Evolutionary conservation across 2,329 filamentous ascomycete species (phyloP).

Genomic region (Sarocladiaceae sp.): DNA sequence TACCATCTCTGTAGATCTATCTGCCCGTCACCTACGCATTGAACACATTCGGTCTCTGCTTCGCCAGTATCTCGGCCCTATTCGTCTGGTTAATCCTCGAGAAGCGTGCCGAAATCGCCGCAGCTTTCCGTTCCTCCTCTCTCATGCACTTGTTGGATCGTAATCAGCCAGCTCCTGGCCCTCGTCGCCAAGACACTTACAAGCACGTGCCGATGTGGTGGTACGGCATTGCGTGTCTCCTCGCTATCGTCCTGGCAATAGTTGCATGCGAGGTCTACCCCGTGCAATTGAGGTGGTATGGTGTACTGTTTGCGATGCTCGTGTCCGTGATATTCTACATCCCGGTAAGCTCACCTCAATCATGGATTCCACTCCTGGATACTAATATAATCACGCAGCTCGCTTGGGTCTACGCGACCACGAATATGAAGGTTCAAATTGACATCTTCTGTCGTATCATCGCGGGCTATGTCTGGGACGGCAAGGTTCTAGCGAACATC

Average conservation of each 20-base stretch:
- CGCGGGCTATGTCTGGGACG: slow-evolving; percentile 40
- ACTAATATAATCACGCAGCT: slow-evolving; percentile 19
- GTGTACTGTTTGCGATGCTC: slow-evolving; percentile 36
- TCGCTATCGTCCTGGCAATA: neutral
- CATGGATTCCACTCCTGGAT: slow-evolving; percentile 39
- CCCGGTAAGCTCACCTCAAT: slow-evolving; percentile 37
- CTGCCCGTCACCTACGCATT: slow-evolving; percentile 39
- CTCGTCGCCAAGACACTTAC: slow-evolving; percentile 27
- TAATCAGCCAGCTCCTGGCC: neutral
- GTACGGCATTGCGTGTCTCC: neutral
- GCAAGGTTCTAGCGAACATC: slow-evolving; percentile 35
- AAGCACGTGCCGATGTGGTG: slow-evolving; percentile 43
- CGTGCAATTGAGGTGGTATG: slow-evolving; percentile 19
- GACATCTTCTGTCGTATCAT: slow-evolving; percentile 41
- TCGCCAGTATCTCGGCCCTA: slow-evolving; percentile 19
- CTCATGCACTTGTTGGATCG: slow-evolving; percentile 7
- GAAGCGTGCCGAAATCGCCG: slow-evolving; percentile 21
- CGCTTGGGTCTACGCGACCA: slow-evolving; percentile 31
- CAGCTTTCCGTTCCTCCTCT: slow-evolving; percentile 14
- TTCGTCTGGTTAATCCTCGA: slow-evolving; percentile 27
- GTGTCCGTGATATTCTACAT: slow-evolving; percentile 37
- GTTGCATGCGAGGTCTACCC: slow-evolving; percentile 13
- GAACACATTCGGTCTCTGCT: slow-evolving; percentile 19
- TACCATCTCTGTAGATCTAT: slow-evolving; percentile 30
- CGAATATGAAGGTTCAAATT: slow-evolving; percentile 39